Evolutionary conservation across 2,329 filamentous ascomycete genomes (phyloP).

Genomic region (Colletotrichum navitas): DNA sequence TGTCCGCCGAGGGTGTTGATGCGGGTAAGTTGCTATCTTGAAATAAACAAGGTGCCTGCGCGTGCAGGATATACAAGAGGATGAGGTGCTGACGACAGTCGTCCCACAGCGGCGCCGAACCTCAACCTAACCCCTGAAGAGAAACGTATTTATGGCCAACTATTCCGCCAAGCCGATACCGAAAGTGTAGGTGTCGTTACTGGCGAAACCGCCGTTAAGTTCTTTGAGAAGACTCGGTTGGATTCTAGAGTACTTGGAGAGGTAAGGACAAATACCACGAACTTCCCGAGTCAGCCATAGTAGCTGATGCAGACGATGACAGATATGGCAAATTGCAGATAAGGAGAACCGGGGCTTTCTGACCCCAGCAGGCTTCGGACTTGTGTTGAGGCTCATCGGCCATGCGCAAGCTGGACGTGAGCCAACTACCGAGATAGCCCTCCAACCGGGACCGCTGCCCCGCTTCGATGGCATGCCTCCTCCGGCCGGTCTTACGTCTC

Average conservation of each 20-base stretch:
- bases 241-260: constrained; percentile 88
- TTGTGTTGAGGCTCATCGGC: constrained; percentile 93
- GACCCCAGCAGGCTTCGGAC: constrained; percentile 91
- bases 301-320: constrained; percentile 41
- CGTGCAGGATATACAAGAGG: background rate
- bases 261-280: constrained; percentile 63
- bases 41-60: constrained; percentile 4
- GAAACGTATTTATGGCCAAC: constrained; percentile 91
- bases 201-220: constrained; percentile 94
- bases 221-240: constrained; percentile 96
- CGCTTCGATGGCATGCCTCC: constrained; percentile 83
- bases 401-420: constrained; percentile 92
- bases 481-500: constrained; percentile 48
- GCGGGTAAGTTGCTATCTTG: constrained; percentile 26
- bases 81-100: constrained; percentile 36
- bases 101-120: constrained; percentile 68
- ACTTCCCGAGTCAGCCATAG: background rate
- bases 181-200: constrained; percentile 94
- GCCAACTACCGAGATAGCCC: constrained; percentile 83
- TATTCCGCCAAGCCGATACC: constrained; percentile 93
- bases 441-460: constrained; percentile 89
- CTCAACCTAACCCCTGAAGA: constrained; percentile 92
- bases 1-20: constrained; percentile 41
- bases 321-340: constrained; percentile 99
- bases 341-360: constrained; percentile 95